phyloP scores from a whole-genome alignment of 257 asterid genomes.

The Solanum pimpinellifolium region DNA sequence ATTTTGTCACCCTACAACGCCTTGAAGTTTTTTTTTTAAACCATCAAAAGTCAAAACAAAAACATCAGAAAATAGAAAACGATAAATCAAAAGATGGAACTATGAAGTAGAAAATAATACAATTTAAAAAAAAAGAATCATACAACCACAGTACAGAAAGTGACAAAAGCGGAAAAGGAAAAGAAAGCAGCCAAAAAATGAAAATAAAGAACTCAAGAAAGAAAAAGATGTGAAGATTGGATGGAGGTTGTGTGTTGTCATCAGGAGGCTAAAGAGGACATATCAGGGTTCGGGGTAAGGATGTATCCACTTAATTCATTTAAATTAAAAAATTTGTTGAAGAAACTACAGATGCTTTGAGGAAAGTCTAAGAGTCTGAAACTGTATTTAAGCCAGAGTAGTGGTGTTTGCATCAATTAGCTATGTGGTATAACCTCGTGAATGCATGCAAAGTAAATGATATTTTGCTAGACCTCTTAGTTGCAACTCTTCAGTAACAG shows the following conservation, averaged over 20 bases:
- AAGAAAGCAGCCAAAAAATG: background rate
- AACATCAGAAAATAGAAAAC: background rate
- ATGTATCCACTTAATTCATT: background rate
- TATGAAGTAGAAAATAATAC: background rate
- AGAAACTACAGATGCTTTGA: background rate
- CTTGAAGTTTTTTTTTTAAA: background rate
- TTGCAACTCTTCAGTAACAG: background rate
- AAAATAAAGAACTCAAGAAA: background rate
- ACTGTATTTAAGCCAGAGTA: background rate
- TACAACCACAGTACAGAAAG: background rate
- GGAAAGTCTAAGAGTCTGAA: background rate
- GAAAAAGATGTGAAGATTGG: background rate
- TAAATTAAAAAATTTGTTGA: background rate
- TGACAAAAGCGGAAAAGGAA: background rate
- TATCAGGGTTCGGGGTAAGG: background rate
- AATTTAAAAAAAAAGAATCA: background rate
- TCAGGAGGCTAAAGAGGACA: background rate
- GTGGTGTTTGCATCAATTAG: background rate
- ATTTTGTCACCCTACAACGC: background rate
- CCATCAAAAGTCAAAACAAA: background rate
- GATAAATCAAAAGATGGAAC: background rate
- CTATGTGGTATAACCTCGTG: background rate
- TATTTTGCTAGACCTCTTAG: background rate
- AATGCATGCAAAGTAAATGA: background rate
- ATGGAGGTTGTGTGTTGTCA: background rate